Evolutionary conservation across 73 alveolate genomes (phyloP), one percentile per base, ranked within the genome.

Genomic region (Blepharisma japonicum): DNA sequence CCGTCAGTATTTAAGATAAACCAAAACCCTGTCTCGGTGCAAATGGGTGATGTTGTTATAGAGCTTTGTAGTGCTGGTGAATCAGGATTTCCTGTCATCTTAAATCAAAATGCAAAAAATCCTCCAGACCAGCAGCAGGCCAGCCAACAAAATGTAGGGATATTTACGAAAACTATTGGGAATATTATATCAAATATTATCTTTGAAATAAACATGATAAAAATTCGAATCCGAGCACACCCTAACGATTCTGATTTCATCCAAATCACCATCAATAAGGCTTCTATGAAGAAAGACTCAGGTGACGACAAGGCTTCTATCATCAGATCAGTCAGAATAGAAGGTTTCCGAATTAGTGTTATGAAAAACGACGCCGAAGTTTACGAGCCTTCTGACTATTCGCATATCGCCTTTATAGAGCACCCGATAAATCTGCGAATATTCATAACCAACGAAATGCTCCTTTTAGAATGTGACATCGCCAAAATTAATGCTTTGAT

Each of bases 51-150:
- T 61, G 18, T 61, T 8, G 46, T 25, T 1, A 8, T 61, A 14
- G 74, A 61, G 18, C 47, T 61, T 20, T 61, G 74, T 25, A 14
- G 47, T 14, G 74, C 74, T 9, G 23, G 46, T 25, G 74, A 61
- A 25, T 61, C 74, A 20, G 74, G 74, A 18, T 61, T 3, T 61
- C 14, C 39, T 9, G 74, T 61, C 18, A 61, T 61, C 0, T 32
- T 32, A 32, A 32, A 32, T 20, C 39, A 14, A 61, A 39, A 61
- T 14, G 74, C 14, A 25, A 61, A 61, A 61, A 11, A 53, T 14
- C n/a, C 47, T 61, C 4, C 11, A 20, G 74, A 14, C 14, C 18
- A 14, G 23, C 14, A 14, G 18, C 47, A 61, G 23, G 74, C 14
- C 14, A 39, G 23, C 47, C 14, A 14, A 8, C 74, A 61, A 61